Evolutionary conservation across 2,329 filamentous ascomycete species (phyloP), one percentile per base, ranked within the genome.

Genomic region (Lachnellula hyalina): DNA sequence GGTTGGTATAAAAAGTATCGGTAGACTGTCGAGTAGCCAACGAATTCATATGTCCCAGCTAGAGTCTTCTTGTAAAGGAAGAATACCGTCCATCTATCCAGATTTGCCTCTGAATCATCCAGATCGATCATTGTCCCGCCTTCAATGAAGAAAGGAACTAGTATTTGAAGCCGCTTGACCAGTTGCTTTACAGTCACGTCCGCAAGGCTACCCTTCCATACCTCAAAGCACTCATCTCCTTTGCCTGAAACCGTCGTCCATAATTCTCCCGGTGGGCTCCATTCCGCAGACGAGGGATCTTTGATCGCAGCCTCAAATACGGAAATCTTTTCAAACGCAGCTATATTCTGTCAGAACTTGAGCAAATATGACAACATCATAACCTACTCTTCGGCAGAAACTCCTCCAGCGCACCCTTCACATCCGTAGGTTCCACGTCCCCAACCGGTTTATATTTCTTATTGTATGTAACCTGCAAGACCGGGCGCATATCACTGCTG

Each of bases 21-120:
- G 72, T 96, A 96, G 35, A 93, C 86, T 1, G 93, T 97, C 15
- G 87, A 86, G 72, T 95, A 97, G 54, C 94, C 94, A 36, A 90
- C 85, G 61, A 99, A 89, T 2, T 83, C 81, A 70, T 96, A 96
- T n/a, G 80, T 75, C 14, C 77, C 62, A 1, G 79, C 51, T 74
- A 76, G 9, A 72, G 73, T 81, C 67, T 87, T 87, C 63, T 86
- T 82, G 71, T 87, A 93, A 53, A 96, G 76, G 63, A 96, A 85
- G 73, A 91, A 97, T n/a, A 97, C 74, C 0, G 89, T 91, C 94
- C 94, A 99, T 65, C 93, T 82, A 57, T 91, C 82, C 19, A 86
- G 72, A 0, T 84, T 85, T 78, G 83, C 86, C 58, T 92, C 87
- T 0, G 86, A 80, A 51, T 88, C 80, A 40, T 91, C 84, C 2